Evolutionary conservation across 1,284 basidiomycete genomes (phyloP), one percentile per base, ranked within the genome.

Genomic region (Cutaneotrichosporon curvatum): DNA sequence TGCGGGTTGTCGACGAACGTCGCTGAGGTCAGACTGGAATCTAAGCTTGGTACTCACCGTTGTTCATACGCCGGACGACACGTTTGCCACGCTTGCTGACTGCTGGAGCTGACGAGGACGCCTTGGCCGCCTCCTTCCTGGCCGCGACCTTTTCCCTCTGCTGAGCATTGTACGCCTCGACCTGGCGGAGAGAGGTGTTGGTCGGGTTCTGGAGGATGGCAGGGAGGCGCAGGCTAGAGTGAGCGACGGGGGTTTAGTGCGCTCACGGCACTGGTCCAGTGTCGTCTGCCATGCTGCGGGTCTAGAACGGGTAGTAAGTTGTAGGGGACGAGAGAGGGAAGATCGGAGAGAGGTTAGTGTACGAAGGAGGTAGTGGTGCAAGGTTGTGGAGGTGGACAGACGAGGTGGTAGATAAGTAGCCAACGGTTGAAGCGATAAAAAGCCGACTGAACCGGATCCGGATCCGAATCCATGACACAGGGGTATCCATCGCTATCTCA

Each of bases 181-280:
- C 60, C 34, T 68, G 62, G 12, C 62, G 51, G 19, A 50, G 50
- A 2, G 65, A 43, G 15, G 48, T 45, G 38, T 59, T 63, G 9
- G 34, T 51, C 2, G 68, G 64, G 49, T 72, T 70, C 50, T 68
- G 65, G 6, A 72, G 56, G 51, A 72, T 72, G 12, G 69, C 64
- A 8, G 70, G 70, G 16, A 72, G 50, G 43, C 51, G 62, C 4
- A 71, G 56, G 15, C 69, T 71, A 37, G 20, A 15, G 30, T 31
- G 14, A 37, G 43, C 19, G 16, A 9, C 5, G 31, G 31, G 11
- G 3, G n/a, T n/a, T n/a, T n/a, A n/a, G n/a, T n/a, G n/a, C n/a
- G 46, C 47, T 40, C 22, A 49, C 47, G 42, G 47, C 6, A 40
- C 47, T 1, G 47, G 42, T n/a, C 37, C 34, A n/a, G 31, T 15